These are phyloP conservation scores for Chalaropsis ovoidea DNA, from an alignment of 2,329 filamentous ascomycete species.

Conservation along the genomic window DNA sequence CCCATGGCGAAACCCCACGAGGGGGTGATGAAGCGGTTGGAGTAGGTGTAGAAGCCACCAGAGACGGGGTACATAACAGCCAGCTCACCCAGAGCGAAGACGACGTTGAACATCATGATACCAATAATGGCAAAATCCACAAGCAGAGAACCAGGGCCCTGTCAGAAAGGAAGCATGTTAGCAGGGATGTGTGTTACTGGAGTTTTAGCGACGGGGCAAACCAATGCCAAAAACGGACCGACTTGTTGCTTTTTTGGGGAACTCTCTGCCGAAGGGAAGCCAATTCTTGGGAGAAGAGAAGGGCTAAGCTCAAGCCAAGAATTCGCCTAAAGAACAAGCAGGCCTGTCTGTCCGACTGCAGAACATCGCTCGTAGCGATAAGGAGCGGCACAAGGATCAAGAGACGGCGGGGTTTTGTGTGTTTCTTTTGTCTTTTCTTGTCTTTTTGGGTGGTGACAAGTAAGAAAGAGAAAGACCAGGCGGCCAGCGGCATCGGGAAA, in stretches of 20 bases:
- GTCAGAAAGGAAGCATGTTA: conserved; percentile 13
- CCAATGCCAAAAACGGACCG: not conserved
- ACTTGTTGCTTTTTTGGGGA: conserved; percentile 8
- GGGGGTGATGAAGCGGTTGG: conserved; percentile 51
- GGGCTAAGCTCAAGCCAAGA: not conserved
- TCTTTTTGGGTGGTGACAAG: too few species aligned
- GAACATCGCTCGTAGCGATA: not conserved
- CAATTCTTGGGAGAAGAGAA: not conserved
- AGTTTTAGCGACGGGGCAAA: not conserved
- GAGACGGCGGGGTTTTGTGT: too few species aligned
- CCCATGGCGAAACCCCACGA: conserved; percentile 50
- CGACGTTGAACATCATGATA: conserved; percentile 52
- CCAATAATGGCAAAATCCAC: conserved; percentile 48
- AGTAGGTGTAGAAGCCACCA: conserved; percentile 54
- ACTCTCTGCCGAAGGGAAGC: not conserved
- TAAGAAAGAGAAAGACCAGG: not conserved
- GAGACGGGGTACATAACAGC: conserved; percentile 53
- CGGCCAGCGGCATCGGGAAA: not conserved
- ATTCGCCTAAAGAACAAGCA: conserved; percentile 8
- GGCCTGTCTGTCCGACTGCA: not conserved
- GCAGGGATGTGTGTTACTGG: conserved; percentile 4
- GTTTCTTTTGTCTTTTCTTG: too few species aligned
- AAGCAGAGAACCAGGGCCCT: conserved; percentile 37
- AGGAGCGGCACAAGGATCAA: not conserved
- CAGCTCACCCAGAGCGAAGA: conserved; percentile 52